Evolutionary conservation across 345 rosid genomes (phyloP).

Genomic region (Brassica incana): DNA sequence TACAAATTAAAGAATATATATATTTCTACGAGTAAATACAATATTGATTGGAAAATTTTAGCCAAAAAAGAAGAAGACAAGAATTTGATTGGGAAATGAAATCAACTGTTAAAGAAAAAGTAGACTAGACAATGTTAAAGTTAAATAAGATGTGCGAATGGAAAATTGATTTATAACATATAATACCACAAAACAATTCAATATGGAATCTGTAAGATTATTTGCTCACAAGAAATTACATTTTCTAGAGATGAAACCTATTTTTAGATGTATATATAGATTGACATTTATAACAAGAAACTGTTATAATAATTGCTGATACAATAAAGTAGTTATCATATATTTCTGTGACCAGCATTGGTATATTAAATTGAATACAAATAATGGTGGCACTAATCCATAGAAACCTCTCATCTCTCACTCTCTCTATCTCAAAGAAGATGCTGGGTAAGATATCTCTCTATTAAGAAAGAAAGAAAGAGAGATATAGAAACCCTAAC

Average conservation of each 20-base stretch:
- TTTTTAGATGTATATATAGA: neutral
- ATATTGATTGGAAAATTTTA: neutral
- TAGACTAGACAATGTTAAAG: neutral
- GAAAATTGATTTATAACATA: neutral
- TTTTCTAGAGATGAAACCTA: too few species aligned
- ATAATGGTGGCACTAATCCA: conserved; percentile 50
- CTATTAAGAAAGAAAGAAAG: neutral
- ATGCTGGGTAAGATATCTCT: too few species aligned
- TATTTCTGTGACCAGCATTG: conserved; percentile 56
- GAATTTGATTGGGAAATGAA: neutral
- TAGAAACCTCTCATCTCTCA: conserved; percentile 24
- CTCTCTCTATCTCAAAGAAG: conserved; percentile 33
- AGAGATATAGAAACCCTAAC: conserved; percentile 41
- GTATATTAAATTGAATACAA: conserved; percentile 35
- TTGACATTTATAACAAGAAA: neutral
- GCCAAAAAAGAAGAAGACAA: neutral
- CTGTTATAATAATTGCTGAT: neutral
- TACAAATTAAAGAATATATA: neutral
- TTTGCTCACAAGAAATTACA: neutral
- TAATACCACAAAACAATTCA: neutral
- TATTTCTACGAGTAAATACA: neutral
- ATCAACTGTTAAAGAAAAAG: neutral
- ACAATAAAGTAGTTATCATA: conserved; percentile 33
- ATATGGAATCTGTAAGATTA: neutral
- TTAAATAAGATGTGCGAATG: neutral